Base-by-base conservation (phyloP, 352 stramenopile species). In the Phytophthora fragariaefolia region DNA sequence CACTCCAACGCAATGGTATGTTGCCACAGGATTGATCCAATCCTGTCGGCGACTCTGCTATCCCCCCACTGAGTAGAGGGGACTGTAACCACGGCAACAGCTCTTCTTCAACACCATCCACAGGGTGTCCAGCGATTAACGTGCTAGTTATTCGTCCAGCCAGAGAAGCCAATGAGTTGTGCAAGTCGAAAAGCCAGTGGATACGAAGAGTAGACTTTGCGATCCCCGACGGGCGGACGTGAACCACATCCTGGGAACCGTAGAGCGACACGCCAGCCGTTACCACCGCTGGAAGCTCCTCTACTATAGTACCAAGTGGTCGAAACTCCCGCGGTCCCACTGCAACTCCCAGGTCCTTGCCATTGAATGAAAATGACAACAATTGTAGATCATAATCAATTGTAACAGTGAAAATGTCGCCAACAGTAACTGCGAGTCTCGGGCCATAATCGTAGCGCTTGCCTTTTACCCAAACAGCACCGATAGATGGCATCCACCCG, bases 401-500 rank as follows among this genome's bases (percentile, higher is more conserved):
- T 4, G 70, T 63, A 26, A 96, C 63, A 1, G 82, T 92, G 28
- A 95, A 73, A 17, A 95, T 87, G 69, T 96, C 88, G 15, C 88
- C 88, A 1, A 70, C 59, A 40, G 65, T 71, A 18, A 93, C 65
- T 20, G 69, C 46, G 28, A 87, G 54, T 4, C 77, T 79, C 4
- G 49, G 45, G 1, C 85, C 86, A 54, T 92, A 95, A 13, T 71
- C 34, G 28, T 83, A 71, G 6, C 78, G 67, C n/a, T 63, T 71
- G 5, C 87, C 87, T 74, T 83, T 66, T 7, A 92, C 75, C 88
- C 88, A 96, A 6, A 96, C 36, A 0, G 77, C 77, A 8, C 85
- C 88, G 50, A 94, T 87, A 10, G 88, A 89, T 0, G 88, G 88
- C 86, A 96, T 96, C 86, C 85, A 96, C 1, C 86, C 88, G 26